Base-by-base conservation (phyloP, 768 basidiomycete genomes). In the Calvatia gigantea region DNA sequence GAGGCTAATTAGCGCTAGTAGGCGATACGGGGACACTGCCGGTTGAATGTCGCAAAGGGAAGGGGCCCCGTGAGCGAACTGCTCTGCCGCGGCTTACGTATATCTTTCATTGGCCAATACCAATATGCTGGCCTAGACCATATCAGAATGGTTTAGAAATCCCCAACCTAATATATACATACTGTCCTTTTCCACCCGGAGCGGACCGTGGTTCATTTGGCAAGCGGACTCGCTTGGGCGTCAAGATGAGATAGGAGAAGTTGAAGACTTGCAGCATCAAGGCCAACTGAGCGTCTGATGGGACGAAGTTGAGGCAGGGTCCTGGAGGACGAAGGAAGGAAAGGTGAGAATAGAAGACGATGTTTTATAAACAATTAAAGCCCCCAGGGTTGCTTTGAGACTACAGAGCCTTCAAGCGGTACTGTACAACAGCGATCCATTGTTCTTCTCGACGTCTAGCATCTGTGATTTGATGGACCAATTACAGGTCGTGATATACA, bases 231-330 rank as follows among this genome's bases (percentile, higher is more conserved):
- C 73, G 74, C 58, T 70, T 72, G 39, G 82, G 81, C 21, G 80
- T 78, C 63, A 80, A 73, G 66, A 82, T 69, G 60, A 84, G 71
- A 64, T 82, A 73, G 37, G 81, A 80, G 15, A 82, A 58, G 57
- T 74, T 77, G 72, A 81, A 72, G n/a, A 73, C n/a, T n/a, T n/a
- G n/a, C n/a, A n/a, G 73, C 28, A 74, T 46, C 52, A 70, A 64
- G 49, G 61, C 17, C 41, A 42, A 21, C 3, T 7, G 9, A 21
- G 35, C 8, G 8, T 11, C n/a, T 11, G 35, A n/a, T 3, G 8
- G 2, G 35, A 37, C 4, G 3, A 37, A 7, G 7, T 6, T 19
- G 21, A 12, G 21, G 19, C 9, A 4, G 17, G 17, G 19, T 11
- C 11, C 19, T 25, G 3, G 9, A 42, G 9, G 3, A 59, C 17